Evolutionary conservation across 2,329 filamentous ascomycete genomes (phyloP), one percentile per base, ranked within the genome.

Genomic region (Chrysoporthe puriensis): DNA sequence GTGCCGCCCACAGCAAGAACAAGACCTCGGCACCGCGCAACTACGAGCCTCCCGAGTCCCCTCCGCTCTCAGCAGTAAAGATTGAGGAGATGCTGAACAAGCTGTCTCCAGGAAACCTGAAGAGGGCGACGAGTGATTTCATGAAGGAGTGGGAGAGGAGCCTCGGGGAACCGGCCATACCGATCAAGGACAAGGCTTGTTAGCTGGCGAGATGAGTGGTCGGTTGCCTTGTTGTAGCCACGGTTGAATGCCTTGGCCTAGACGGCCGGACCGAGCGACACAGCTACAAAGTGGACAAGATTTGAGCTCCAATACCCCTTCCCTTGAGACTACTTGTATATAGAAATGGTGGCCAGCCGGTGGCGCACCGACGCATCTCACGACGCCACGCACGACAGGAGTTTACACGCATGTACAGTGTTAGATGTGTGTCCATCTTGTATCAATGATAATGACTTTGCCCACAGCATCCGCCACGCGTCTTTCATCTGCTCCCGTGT

Each of bases 111-210:
- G 89, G 88, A 72, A 94, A 93, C 73, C 81, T 97, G 72, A 92
- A 93, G 76, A 87, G 89, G 48, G 95, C 92, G 0, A 92, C 94
- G n/a, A 91, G 90, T 46, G 91, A 91, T 70, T 84, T 97, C 67
- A 93, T 97, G 88, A 91, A 90, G 71, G 94, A 97, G 76, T 97
- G 93, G 92, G 95, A 98, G 81, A 92, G 89, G 77, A 92, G 87
- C 72, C 81, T 94, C 16, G 88, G 86, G 2, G 83, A 88, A 44
- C 81, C 85, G 0, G 74, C 78, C 3, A 65, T 62, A 1, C 46
- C 48, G 5, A 57, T 64, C 7, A 70, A 70, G 21, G 63, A 68
- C 50, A 67, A 65, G 63, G 62, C 66, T 8, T 68, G 62, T 43
- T 70, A 18, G 26, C 26, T 16, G 26, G 16, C 14, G 9, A 18